A percentile compares a stretch with the other conserved stretches of the same genome.
Evolutionary conservation across 2,329 filamentous ascomycete species (phyloP).

Genomic region (Ophiostoma pallidulum): DNA sequence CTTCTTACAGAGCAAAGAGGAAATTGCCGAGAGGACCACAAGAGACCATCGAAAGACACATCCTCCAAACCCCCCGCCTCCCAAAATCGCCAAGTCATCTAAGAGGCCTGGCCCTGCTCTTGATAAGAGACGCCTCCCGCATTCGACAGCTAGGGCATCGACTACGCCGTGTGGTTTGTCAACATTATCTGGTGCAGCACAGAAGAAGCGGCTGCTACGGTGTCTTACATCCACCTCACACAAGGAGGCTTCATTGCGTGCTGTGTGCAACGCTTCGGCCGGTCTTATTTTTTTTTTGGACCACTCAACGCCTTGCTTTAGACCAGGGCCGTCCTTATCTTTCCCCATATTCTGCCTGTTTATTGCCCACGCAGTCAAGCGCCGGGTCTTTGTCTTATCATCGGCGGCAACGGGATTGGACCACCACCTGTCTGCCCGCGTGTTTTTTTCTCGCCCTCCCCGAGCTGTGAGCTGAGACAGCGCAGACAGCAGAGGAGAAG

Average conservation of each 20-base stretch:
- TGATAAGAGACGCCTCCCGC: conserved; percentile 4
- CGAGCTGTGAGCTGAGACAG: no score
- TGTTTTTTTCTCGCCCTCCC: no score
- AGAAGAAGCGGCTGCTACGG: background rate
- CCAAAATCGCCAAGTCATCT: no score
- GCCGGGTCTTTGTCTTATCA: conserved; percentile 8
- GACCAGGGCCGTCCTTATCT: conserved; percentile 12
- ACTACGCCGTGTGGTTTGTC: no score
- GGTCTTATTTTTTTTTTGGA: background rate
- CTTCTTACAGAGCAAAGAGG: background rate
- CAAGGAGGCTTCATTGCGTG: conserved; percentile 1
- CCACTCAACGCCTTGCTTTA: conserved; percentile 6
- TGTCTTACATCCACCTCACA: background rate
- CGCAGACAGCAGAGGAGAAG: no score
- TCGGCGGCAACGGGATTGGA: conserved; percentile 8
- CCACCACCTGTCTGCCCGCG: background rate
- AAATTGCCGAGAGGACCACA: background rate
- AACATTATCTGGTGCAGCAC: background rate
- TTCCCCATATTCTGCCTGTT: background rate
- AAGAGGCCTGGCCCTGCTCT: background rate
- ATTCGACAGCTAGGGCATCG: background rate
- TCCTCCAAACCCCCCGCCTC: no score
- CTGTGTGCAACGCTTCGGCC: background rate
- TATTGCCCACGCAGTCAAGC: background rate
- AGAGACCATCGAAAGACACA: background rate